Conservation (phyloP, 2,329 filamentous ascomycete genomes). For the Akanthomyces lecanii region DNA sequence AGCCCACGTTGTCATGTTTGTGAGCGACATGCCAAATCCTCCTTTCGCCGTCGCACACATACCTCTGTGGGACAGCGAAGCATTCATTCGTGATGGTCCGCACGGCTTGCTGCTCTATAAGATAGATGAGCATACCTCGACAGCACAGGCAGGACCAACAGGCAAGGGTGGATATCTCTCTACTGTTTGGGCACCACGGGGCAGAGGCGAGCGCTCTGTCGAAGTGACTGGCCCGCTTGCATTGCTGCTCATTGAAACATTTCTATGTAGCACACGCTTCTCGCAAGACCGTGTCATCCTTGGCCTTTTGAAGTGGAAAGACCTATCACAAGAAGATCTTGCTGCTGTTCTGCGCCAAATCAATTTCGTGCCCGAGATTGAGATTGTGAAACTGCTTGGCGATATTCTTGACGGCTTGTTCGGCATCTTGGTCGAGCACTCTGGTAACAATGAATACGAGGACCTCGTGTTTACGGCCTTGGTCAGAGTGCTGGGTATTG, state of each 20-base stretch:
- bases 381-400: constrained; percentile 88
- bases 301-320: constrained; percentile 81
- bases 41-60: constrained; percentile 92
- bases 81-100: constrained; percentile 80
- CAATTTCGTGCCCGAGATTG: constrained; percentile 92
- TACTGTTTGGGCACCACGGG: constrained; percentile 71
- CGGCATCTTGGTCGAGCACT: constrained; percentile 82
- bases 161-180: constrained; percentile 85
- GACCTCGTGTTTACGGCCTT: constrained; percentile 88
- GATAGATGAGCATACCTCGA: constrained; percentile 85
- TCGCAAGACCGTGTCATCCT: constrained; percentile 87
- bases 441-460: constrained; percentile 88
- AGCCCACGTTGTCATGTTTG: constrained; percentile 82
- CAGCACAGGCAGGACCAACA: constrained; percentile 52
- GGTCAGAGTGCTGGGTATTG: constrained; percentile 85
- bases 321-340: constrained; percentile 66
- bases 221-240: constrained; percentile 79
- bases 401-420: constrained; percentile 91
- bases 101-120: constrained; percentile 82
- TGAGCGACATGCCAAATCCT: constrained; percentile 79
- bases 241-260: constrained; percentile 73
- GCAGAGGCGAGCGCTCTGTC: constrained; percentile 62
- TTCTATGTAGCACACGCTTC: constrained; percentile 89
- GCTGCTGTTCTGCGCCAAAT: constrained; percentile 73
- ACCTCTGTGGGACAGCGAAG: constrained; percentile 87